Evolutionary conservation across 1,139 yeast species (phyloP).

Genomic region (Geotrichum citri-aurantii): DNA sequence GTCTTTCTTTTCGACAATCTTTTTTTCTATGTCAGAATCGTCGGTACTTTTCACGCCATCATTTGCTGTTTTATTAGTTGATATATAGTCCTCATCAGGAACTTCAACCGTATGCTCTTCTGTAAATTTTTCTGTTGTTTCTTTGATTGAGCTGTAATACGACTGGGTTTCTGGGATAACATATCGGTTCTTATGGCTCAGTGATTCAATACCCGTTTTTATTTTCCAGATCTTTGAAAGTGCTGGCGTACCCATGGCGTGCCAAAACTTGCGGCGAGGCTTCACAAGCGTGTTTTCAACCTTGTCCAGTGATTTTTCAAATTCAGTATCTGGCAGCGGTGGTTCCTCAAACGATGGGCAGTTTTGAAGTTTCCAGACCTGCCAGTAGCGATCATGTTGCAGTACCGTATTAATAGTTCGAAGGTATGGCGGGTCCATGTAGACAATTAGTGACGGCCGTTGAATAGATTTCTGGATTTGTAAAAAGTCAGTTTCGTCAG

Average conservation of each 20-base stretch:
- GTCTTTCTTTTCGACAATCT: not conserved
- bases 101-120: constrained; percentile 13
- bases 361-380: constrained; percentile 33
- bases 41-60: constrained; percentile 8
- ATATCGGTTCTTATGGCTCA: constrained; percentile 19
- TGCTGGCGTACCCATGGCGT: constrained; percentile 37
- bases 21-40: constrained; percentile 6
- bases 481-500: constrained; percentile 24
- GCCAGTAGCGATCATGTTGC: constrained; percentile 33
- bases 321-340: constrained; percentile 17
- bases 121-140: constrained; percentile 11
- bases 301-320: constrained; percentile 16
- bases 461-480: constrained; percentile 20
- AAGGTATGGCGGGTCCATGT: constrained; percentile 22
- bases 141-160: constrained; percentile 22
- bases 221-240: constrained; percentile 33
- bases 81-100: not conserved
- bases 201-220: constrained; percentile 28
- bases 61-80: not conserved
- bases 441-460: constrained; percentile 2
- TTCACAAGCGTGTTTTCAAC: constrained; percentile 19
- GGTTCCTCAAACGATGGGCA: constrained; percentile 34
- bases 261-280: constrained; percentile 30
- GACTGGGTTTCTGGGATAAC: constrained; percentile 23
- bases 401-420: constrained; percentile 26